A percentile compares a stretch with the other conserved stretches of the same genome.
Evolutionary conservation across 768 basidiomycete genomes (phyloP).

Genomic region (Rhodotorula toruloides): DNA sequence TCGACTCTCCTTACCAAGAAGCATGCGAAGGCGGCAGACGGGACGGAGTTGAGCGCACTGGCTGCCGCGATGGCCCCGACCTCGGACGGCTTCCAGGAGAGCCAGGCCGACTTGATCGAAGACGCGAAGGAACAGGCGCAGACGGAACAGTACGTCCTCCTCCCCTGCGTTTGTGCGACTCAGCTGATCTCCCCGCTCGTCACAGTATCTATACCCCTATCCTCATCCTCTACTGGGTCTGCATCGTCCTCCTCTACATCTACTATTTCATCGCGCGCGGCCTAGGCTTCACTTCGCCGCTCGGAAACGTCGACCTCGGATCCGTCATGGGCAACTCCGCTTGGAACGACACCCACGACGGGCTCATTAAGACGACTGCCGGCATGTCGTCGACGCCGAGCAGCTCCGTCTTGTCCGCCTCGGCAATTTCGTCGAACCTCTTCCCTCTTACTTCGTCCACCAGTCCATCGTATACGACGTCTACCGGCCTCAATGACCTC

Average conservation of each 20-base stretch:
- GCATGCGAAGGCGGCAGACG: not conserved
- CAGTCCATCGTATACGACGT: too few species aligned
- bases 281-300: constrained; percentile 1
- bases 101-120: constrained; percentile 1
- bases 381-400: too few species aligned
- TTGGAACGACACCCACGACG: constrained; percentile 13
- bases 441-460: too few species aligned
- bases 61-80: constrained; percentile 31
- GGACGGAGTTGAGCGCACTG: constrained; percentile 9
- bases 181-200: not conserved
- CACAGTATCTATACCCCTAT: constrained; percentile 1
- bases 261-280: constrained; percentile 20
- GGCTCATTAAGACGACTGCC: not conserved
- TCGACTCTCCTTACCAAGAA: too few species aligned
- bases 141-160: constrained; percentile 15
- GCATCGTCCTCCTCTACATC: constrained; percentile 14
- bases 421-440: too few species aligned
- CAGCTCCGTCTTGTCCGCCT: too few species aligned
- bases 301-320: constrained; percentile 22
- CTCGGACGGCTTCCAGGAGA: constrained; percentile 24
- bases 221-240: constrained; percentile 1
- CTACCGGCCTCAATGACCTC: too few species aligned
- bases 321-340: not conserved
- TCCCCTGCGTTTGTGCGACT: not conserved
- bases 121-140: constrained; percentile 13